A percentile compares a stretch with the other conserved stretches of the same genome.
Conservation (phyloP, 1,139 yeast genomes). For the Petasospora fabianii region DNA sequence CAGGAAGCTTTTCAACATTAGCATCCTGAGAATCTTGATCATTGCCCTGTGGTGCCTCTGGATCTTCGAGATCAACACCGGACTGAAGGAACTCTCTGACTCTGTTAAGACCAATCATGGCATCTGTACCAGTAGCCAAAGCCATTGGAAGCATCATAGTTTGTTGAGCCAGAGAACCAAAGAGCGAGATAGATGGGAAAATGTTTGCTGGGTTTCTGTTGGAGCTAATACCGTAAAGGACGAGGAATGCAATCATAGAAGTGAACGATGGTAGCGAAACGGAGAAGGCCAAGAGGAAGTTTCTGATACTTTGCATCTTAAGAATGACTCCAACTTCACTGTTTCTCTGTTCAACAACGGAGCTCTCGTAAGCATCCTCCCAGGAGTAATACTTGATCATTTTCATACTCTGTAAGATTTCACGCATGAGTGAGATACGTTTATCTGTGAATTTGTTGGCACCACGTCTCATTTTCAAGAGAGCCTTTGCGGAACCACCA, state of each 20-base stretch:
- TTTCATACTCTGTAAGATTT: constrained; percentile 47
- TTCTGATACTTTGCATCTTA: constrained; percentile 52
- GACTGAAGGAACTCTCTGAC: constrained; percentile 52
- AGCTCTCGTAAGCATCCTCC: constrained; percentile 55
- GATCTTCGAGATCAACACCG: constrained; percentile 26
- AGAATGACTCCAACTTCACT: constrained; percentile 45
- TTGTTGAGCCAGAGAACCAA: constrained; percentile 69
- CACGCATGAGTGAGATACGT: constrained; percentile 49
- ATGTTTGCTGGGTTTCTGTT: constrained; percentile 62
- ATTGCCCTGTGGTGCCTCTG: constrained; percentile 6
- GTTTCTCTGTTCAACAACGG: constrained; percentile 41
- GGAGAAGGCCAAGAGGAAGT: constrained; percentile 55
- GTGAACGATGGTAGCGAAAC: constrained; percentile 62
- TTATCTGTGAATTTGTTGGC: constrained; percentile 49
- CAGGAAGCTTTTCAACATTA: constrained; percentile 33
- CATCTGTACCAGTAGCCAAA: constrained; percentile 57
- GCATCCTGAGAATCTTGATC: constrained; percentile 16
- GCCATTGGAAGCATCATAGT: constrained; percentile 65
- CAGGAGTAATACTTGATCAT: constrained; percentile 56
- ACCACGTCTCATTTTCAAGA: constrained; percentile 41
- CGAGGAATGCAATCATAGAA: constrained; percentile 71
- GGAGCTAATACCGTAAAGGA: constrained; percentile 51
- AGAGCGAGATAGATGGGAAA: constrained; percentile 77
- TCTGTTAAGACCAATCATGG: constrained; percentile 59
- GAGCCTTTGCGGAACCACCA: constrained; percentile 34